Base-by-base conservation (phyloP, 768 basidiomycete species). In the Cubamyces sp. region DNA sequence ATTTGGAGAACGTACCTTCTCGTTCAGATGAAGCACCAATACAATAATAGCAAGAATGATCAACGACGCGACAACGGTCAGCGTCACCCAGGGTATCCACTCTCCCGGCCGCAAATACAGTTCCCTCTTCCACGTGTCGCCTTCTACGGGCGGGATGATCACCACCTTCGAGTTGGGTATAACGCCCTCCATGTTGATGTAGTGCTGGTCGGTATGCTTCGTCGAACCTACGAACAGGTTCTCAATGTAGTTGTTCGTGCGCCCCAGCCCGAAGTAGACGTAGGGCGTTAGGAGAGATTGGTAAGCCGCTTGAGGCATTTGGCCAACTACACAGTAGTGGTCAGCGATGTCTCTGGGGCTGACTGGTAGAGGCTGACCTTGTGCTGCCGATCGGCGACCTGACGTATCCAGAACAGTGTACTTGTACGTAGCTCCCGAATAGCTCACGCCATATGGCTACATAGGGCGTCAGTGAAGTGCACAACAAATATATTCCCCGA, bases 201-300 rank as follows among this genome's bases (percentile, higher is more conserved):
- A 93, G 71, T 96, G 93, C 37, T 87, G 71, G 39, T 79, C 72
- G 0, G 80, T 73, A 61, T 92, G 87, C 30, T 91, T 82, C 6
- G 95, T 96, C 4, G 94, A 89, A 16, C 97, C 97, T 19, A 98
- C 92, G 72, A 97, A 97, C 2, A 99, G 82, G 74, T 98, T 98
- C 81, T 99, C 97, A 69, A 99, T 95, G 76, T 99, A 99, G 74
- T 99, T 99, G 75, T 99, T 99, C 16, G 96, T 98, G 43, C 97
- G 87, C 0, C 96, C 97, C 8, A 99, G 86, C 1, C 97, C 96
- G 71, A 98, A 92, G 82, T 95, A 97, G 1, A 94, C 86, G 71
- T 98, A 98, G 0, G 97, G 97, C 0, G 93, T 88, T 57, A 89
- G 85, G 11, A 98, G 82, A 15, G 96, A 82, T 56, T 96, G 91